Evolutionary conservation across 768 basidiomycete genomes (phyloP).

Genomic region (Pisolithus orientalis): DNA sequence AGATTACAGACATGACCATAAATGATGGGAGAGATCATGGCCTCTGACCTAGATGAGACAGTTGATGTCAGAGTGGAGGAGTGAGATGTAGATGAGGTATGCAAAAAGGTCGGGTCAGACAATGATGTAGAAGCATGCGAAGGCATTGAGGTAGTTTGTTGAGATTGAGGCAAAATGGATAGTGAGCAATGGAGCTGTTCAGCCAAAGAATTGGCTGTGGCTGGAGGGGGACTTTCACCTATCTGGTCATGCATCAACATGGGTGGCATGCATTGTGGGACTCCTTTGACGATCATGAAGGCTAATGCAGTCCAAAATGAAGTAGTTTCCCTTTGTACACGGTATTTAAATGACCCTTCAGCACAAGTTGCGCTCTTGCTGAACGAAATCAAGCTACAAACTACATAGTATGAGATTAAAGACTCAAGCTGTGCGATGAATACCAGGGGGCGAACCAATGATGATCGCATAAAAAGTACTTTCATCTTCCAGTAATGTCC

Average conservation of each 20-base stretch:
- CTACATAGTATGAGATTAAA: neutral
- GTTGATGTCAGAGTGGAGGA: no score
- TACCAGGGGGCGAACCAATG: neutral
- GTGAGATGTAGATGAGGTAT: no score
- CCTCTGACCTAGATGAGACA: no score
- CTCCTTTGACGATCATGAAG: neutral
- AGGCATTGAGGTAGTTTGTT: neutral
- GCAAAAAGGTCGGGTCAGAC: no score
- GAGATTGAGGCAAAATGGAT: neutral
- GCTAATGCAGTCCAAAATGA: neutral
- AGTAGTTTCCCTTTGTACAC: neutral
- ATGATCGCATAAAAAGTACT: neutral
- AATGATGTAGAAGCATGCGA: no score
- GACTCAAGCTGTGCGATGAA: neutral
- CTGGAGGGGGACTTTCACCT: neutral
- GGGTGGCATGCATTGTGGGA: neutral
- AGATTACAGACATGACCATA: no score
- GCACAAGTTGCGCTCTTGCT: neutral
- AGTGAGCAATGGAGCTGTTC: neutral
- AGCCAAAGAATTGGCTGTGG: neutral
- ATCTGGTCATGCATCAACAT: neutral
- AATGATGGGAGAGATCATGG: no score
- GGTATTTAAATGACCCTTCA: neutral
- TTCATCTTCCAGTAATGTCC: neutral
- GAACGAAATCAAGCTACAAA: neutral